Conservation (phyloP, 768 basidiomycete species). For the Sarcodon sp. region DNA sequence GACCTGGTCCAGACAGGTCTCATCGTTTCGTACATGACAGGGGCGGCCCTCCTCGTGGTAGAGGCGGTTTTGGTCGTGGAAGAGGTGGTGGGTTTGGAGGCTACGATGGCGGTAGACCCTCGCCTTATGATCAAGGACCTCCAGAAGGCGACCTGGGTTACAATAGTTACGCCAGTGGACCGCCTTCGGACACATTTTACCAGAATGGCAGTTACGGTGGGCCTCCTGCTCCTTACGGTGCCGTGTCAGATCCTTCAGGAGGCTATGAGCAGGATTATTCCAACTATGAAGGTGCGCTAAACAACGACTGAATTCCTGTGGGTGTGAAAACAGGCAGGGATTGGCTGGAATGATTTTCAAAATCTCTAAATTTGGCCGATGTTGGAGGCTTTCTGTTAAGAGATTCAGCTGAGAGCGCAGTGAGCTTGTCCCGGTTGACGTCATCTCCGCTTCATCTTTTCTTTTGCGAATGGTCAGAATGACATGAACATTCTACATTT, state of each 20-base stretch:
- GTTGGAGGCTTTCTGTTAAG: background rate
- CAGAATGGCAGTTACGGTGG: slow-evolving; percentile 52
- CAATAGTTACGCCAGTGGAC: slow-evolving; percentile 51
- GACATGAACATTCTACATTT: background rate
- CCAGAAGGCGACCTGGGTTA: slow-evolving; percentile 54
- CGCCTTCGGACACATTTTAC: slow-evolving; percentile 52
- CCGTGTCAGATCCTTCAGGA: slow-evolving; percentile 27
- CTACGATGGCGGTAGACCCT: slow-evolving; percentile 37
- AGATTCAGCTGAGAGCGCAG: background rate
- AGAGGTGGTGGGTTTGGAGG: slow-evolving; percentile 26
- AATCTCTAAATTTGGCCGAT: background rate
- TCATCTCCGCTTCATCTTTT: background rate
- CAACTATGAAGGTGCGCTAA: slow-evolving; percentile 78
- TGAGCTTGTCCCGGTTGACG: too few species aligned
- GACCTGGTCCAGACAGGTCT: slow-evolving; percentile 64
- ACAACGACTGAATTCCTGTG: slow-evolving; percentile 38
- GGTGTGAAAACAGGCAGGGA: background rate
- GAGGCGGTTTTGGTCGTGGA: slow-evolving; percentile 32
- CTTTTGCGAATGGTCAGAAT: background rate
- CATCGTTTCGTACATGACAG: slow-evolving; percentile 39
- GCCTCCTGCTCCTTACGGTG: slow-evolving; percentile 38
- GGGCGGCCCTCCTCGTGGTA: slow-evolving; percentile 38
- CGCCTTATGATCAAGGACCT: slow-evolving; percentile 53
- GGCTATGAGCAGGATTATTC: slow-evolving; percentile 49
- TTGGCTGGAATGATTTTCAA: too few species aligned